Base-by-base conservation (phyloP, 257 asterid genomes). In the Rauvolfia tetraphylla region DNA sequence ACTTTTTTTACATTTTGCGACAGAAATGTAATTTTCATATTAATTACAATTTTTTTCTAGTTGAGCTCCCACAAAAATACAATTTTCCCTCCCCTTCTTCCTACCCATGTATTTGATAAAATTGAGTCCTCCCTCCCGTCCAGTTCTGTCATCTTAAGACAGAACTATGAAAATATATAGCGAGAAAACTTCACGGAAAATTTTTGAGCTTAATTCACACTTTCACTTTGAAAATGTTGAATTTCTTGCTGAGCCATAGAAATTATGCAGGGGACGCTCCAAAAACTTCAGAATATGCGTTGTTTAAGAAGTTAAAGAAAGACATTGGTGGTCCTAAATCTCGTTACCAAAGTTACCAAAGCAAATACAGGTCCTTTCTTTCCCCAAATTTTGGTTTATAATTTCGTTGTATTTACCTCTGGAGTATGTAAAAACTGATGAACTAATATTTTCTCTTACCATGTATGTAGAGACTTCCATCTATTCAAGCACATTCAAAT, bases 211-310 rank as follows among this genome's bases (percentile, higher is more conserved):
- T n/a, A n/a, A n/a, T n/a, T n/a, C n/a, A n/a, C n/a, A n/a, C n/a
- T n/a, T n/a, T n/a, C n/a, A n/a, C n/a, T n/a, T n/a, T n/a, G n/a
- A n/a, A n/a, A n/a, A 15, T 4, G 67, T 70, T 33, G 39, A 71
- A 22, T 62, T n/a, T 58, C 13, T 42, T 48, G 14, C 4, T 42
- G 0, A 41, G 8, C 13, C 23, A 31, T 27, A 25, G 48, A 53
- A 54, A 74, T 49, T 72, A 62, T 81, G 87, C 87, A 91, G 98
- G 84, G 78, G 94, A 79, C 77, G 89, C 33, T 22, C 90, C 98
- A 61, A 92, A 88, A 84, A 92, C 98, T 59, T 91, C 97, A 54
- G 97, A 92, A 78, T 92, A 84, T 79, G 96, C 97, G 12, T 92
- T 86, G 79, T 92, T 89, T 84, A 91, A 78, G 83, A 92, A 87